These are phyloP conservation scores for Nephelium lappaceum DNA, from an alignment of 345 rosid genomes.

Conservation along the genomic window DNA sequence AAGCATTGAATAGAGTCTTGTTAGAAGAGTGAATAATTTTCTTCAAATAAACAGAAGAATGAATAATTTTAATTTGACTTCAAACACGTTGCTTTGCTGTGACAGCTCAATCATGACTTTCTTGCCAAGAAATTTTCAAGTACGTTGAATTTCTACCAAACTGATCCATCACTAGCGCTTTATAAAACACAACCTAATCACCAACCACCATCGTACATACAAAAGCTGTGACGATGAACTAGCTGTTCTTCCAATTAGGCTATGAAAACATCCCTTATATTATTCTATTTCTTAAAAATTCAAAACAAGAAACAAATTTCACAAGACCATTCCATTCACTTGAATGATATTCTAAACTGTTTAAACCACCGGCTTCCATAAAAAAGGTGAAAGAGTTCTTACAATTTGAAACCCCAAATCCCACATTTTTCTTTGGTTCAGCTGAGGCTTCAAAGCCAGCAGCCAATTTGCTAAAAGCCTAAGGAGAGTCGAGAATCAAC, in stretches of 20 bases:
- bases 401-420: constrained; percentile 41
- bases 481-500: constrained; percentile 32
- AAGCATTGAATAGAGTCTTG: neutral
- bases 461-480: constrained; percentile 18
- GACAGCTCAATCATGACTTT: constrained; percentile 9
- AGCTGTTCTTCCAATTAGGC: neutral
- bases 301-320: neutral
- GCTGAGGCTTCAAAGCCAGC: constrained; percentile 20
- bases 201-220: constrained; percentile 1
- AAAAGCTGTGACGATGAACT: neutral
- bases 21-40: neutral
- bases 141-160: constrained; percentile 8
- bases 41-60: neutral
- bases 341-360: constrained; percentile 22
- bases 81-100: neutral
- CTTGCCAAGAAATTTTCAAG: neutral
- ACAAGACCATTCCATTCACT: constrained; percentile 17
- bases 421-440: constrained; percentile 27
- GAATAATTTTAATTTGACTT: constrained; percentile 8
- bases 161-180: neutral
- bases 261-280: neutral
- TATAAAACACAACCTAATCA: constrained; percentile 13
- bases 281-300: neutral
- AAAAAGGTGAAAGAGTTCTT: constrained; percentile 34
- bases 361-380: constrained; percentile 27